Evolutionary conservation across 768 basidiomycete species (phyloP).

Genomic region (Lactifluus pinguis): DNA sequence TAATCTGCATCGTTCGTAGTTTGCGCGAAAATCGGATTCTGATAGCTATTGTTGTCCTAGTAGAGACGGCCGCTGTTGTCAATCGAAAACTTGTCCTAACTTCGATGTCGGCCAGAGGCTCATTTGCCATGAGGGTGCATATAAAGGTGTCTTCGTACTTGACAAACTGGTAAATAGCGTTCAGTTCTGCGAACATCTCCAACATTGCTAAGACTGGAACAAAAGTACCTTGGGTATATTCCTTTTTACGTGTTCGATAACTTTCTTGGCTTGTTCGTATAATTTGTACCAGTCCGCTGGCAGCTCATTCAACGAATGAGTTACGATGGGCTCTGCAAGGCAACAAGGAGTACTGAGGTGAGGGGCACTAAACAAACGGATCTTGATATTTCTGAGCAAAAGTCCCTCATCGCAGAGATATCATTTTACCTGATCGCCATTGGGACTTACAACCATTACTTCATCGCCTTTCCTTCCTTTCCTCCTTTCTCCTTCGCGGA

Average conservation of each 20-base stretch:
- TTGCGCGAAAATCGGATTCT: constrained; percentile 18
- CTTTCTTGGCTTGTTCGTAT: constrained; percentile 37
- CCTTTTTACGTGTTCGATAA: constrained; percentile 42
- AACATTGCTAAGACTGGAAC: neutral
- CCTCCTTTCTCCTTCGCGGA: constrained; percentile 45
- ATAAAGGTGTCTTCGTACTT: constrained; percentile 30
- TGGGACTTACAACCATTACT: constrained; percentile 36
- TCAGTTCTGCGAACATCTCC: neutral
- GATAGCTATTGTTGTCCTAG: neutral
- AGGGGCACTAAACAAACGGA: constrained; percentile 39
- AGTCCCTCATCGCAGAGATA: neutral
- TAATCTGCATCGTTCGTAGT: constrained; percentile 14
- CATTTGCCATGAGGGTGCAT: constrained; percentile 41
- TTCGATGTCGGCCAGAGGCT: constrained; percentile 38
- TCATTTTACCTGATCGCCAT: constrained; percentile 30
- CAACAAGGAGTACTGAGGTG: constrained; percentile 43
- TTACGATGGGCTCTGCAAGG: constrained; percentile 34
- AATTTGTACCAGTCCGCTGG: constrained; percentile 36
- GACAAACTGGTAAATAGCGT: constrained; percentile 28
- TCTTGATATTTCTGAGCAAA: constrained; percentile 25
- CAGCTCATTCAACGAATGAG: constrained; percentile 30
- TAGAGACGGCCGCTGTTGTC: neutral
- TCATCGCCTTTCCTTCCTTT: constrained; percentile 37
- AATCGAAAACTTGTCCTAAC: constrained; percentile 18
- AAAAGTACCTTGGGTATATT: constrained; percentile 41